A percentile compares a stretch with the other conserved stretches of the same genome.
phyloP scores from a whole-genome alignment of 345 rosid genomes.

The Eucalyptus shirleyi region DNA sequence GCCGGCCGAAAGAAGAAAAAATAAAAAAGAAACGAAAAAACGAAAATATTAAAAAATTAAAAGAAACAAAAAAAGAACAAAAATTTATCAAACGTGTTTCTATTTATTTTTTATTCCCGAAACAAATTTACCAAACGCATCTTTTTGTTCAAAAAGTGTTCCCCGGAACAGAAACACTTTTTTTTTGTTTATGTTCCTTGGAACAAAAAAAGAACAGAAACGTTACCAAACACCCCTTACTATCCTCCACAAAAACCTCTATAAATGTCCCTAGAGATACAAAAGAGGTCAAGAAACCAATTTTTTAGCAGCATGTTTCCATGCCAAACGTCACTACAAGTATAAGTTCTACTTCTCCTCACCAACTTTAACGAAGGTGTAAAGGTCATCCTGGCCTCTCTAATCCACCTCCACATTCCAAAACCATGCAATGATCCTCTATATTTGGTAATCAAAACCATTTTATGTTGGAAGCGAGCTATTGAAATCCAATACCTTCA shows the following conservation, averaged over 20 bases:
- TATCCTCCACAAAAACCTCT: background rate
- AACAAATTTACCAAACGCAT: too few species aligned
- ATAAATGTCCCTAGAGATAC: background rate
- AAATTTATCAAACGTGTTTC: too few species aligned
- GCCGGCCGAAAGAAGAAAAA: too few species aligned
- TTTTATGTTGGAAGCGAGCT: background rate
- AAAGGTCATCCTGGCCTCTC: background rate
- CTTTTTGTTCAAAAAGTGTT: too few species aligned
- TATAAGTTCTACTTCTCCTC: background rate
- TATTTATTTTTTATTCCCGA: too few species aligned
- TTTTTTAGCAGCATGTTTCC: background rate
- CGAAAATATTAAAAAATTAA: too few species aligned
- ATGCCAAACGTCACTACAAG: background rate
- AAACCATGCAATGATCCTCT: background rate
- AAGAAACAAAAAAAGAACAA: too few species aligned
- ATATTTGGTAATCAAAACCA: background rate
- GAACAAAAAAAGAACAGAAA: too few species aligned
- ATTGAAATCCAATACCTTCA: background rate
- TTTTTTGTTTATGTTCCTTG: too few species aligned
- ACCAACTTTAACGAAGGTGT: background rate
- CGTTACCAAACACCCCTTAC: too few species aligned
- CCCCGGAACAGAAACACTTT: too few species aligned
- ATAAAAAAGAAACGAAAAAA: too few species aligned
- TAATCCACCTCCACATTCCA: background rate
- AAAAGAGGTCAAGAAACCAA: background rate